phyloP scores from a whole-genome alignment of 1,284 basidiomycete species.

The Coniferiporia weirii region DNA sequence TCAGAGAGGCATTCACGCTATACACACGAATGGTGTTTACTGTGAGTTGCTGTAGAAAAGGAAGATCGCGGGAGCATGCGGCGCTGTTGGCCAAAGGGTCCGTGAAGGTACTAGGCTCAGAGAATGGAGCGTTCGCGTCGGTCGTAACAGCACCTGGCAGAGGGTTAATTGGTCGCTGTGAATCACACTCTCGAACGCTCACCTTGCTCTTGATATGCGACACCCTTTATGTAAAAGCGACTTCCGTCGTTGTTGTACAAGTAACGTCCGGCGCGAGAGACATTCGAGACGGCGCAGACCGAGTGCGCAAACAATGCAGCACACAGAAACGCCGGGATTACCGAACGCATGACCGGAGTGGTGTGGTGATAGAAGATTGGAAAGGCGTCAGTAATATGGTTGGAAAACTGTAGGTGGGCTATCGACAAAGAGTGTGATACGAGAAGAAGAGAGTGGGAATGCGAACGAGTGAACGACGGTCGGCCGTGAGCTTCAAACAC shows the following conservation, averaged over 20 bases:
- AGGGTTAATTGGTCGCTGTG: not conserved
- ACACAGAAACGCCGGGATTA: conserved; percentile 1
- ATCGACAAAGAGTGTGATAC: too few relatives aligned
- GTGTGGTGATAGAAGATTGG: not conserved
- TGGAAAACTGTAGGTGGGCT: too few relatives aligned
- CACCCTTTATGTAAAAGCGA: conserved; percentile 87
- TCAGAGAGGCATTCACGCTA: conserved; percentile 73
- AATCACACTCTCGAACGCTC: conserved; percentile 21
- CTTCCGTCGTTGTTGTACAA: conserved; percentile 69
- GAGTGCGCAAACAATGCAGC: conserved; percentile 30
- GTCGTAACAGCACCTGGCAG: conserved; percentile 25
- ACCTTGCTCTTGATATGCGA: conserved; percentile 89
- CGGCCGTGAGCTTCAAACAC: too few relatives aligned
- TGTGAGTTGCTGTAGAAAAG: conserved; percentile 65
- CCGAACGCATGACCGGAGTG: conserved; percentile 4
- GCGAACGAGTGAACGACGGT: too few relatives aligned
- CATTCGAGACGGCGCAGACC: conserved; percentile 51
- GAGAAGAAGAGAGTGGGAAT: too few relatives aligned
- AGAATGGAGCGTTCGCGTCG: conserved; percentile 62
- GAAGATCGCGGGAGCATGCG: conserved; percentile 75
- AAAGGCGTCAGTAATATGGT: not conserved
- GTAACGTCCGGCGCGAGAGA: conserved; percentile 69
- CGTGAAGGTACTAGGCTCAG: conserved; percentile 69
- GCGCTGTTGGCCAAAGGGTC: conserved; percentile 71
- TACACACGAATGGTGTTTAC: conserved; percentile 80